phyloP scores from a whole-genome alignment of 2,329 filamentous ascomycete genomes.

The Ophiostoma ulmi region DNA sequence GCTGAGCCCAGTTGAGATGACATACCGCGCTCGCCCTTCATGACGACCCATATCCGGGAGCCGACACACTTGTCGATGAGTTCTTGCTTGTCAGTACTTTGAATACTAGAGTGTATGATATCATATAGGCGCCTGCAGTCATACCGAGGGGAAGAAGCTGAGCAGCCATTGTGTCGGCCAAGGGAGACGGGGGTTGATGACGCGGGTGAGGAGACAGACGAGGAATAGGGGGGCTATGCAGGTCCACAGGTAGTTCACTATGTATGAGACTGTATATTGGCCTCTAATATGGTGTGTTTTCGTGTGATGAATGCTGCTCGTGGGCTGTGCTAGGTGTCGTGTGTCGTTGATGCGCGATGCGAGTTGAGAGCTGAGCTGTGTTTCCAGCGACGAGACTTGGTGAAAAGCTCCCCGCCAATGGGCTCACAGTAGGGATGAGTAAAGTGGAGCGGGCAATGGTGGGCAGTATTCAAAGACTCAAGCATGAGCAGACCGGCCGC shows the following conservation, averaged over 20 bases:
- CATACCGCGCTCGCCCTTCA: conserved; percentile 97
- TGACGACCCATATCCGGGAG: conserved; percentile 96
- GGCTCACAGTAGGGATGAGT: background rate
- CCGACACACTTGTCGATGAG: conserved; percentile 99
- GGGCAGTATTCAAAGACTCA: background rate
- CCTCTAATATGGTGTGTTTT: background rate
- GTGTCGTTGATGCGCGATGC: background rate
- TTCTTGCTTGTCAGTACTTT: conserved; percentile 50
- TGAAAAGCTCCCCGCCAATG: conserved; percentile 15
- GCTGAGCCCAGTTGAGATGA: background rate
- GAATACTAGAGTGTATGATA: background rate
- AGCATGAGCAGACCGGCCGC: background rate
- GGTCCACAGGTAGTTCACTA: background rate
- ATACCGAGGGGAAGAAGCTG: conserved; percentile 68
- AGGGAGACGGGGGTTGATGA: conserved; percentile 4
- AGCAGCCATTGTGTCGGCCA: conserved; percentile 53
- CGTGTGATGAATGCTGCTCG: background rate
- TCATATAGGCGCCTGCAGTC: conserved; percentile 22
- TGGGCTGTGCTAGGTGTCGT: background rate
- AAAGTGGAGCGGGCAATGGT: background rate
- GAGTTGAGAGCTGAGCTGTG: conserved; percentile 12
- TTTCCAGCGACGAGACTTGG: background rate
- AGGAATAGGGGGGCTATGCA: background rate
- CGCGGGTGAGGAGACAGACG: background rate
- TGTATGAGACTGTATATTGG: background rate